phyloP scores from a whole-genome alignment of 1,139 yeast species.

The Yamadazyma mexicana region DNA sequence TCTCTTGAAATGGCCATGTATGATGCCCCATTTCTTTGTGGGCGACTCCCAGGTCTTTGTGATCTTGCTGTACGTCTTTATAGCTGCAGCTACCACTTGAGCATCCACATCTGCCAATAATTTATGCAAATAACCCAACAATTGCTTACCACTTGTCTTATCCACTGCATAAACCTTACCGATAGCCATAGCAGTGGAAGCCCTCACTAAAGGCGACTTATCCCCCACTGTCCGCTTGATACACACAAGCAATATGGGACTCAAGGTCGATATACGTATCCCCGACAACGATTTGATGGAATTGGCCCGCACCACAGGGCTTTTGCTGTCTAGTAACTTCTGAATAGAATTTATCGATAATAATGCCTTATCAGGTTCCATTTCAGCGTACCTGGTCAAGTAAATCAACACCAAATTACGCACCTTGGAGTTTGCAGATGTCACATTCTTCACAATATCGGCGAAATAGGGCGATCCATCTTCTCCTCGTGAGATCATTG shows the following conservation, averaged over 20 bases:
- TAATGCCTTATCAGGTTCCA: conserved; percentile 84
- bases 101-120: conserved; percentile 65
- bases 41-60: conserved; percentile 17
- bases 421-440: conserved; percentile 66
- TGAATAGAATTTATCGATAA: conserved; percentile 91
- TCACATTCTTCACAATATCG: conserved; percentile 85
- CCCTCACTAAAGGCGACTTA: conserved; percentile 73
- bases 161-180: conserved; percentile 58
- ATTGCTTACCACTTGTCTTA: conserved; percentile 30
- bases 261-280: conserved; percentile 73
- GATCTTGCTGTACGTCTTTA: conserved; percentile 56
- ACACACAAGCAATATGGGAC: conserved; percentile 75
- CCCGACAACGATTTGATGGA: conserved; percentile 82
- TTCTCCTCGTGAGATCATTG: conserved; percentile 64
- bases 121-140: conserved; percentile 49
- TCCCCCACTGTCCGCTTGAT: conserved; percentile 71
- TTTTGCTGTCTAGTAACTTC: conserved; percentile 70
- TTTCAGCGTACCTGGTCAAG: conserved; percentile 74
- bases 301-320: conserved; percentile 65
- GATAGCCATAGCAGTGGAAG: conserved; percentile 77
- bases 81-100: conserved; percentile 68
- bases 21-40: conserved; percentile 58
- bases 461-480: conserved; percentile 70
- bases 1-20: conserved; percentile 73
- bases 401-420: conserved; percentile 79